Percentiles rank a stretch among this genome's conserved stretches.
Conservation (phyloP, 2,329 filamentous ascomycete genomes). For the Dothideomycetidae sp. region DNA sequence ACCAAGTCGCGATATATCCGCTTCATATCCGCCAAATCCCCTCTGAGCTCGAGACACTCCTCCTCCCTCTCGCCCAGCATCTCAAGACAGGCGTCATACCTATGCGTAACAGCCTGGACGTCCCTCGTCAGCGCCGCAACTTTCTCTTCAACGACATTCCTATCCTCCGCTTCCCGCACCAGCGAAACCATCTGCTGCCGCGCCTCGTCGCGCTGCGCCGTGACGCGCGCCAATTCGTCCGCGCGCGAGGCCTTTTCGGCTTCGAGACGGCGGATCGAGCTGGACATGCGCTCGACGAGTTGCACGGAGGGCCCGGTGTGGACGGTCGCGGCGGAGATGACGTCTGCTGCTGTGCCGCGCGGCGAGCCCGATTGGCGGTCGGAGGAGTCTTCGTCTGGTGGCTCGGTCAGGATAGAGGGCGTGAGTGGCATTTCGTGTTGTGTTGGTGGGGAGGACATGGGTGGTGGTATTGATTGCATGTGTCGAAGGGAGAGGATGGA, state of each 20-base stretch:
- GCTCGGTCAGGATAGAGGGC: slow-evolving; percentile 35
- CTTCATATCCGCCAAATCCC: slow-evolving; percentile 86
- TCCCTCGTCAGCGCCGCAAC: slow-evolving; percentile 53
- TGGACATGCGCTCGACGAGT: slow-evolving; percentile 90
- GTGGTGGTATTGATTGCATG: slow-evolving; percentile 3
- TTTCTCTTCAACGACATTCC: slow-evolving; percentile 44
- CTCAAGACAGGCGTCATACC: slow-evolving; percentile 85
- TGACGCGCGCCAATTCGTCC: slow-evolving; percentile 70
- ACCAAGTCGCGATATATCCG: slow-evolving; percentile 90
- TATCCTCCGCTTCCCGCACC: slow-evolving; percentile 72
- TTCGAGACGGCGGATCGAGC: slow-evolving; percentile 78
- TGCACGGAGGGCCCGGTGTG: slow-evolving; percentile 87
- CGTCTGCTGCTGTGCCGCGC: slow-evolving; percentile 50
- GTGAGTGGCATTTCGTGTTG: slow-evolving; percentile 24
- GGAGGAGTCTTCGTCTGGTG: slow-evolving; percentile 40
- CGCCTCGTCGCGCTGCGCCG: slow-evolving; percentile 79
- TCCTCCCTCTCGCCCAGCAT: slow-evolving; percentile 97
- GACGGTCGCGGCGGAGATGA: slow-evolving; percentile 50
- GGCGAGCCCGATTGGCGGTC: slow-evolving; percentile 44
- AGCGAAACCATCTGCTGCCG: slow-evolving; percentile 78
- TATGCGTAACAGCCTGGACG: slow-evolving; percentile 52
- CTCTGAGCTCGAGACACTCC: slow-evolving; percentile 74
- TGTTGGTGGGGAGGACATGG: slow-evolving; percentile 9
- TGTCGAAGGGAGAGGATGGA: slow-evolving; percentile 27
- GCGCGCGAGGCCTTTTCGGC: slow-evolving; percentile 78